Base-by-base conservation (phyloP, 2,329 filamentous ascomycete species). In the Torrubiellomyces zombiae region DNA sequence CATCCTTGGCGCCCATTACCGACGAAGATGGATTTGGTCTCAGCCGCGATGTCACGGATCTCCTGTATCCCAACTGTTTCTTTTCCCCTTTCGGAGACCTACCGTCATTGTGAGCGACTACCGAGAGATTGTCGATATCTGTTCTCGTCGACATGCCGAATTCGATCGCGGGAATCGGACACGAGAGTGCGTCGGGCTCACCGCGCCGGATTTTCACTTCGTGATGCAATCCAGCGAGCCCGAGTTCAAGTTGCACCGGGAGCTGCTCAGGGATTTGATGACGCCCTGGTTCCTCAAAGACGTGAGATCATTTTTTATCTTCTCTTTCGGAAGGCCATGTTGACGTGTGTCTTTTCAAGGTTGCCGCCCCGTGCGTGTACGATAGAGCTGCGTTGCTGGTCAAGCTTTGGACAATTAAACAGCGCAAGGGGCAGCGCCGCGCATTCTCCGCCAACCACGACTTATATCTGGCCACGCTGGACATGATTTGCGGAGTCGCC, bases 241-340 rank as follows among this genome's bases (percentile, higher is more conserved):
- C 3, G 35, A 40, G 6, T 48, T 45, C 32, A 49, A 42, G 32
- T 24, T 20, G 9, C 44, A 51, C 20, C 46, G 38, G 24, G 39
- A 45, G 20, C 38, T 55, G 3, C 30, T 52, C 4, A 37, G 40
- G 21, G 50, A 53, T 20, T 33, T 54, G 6, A 51, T 55, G 51
- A 38, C 47, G 3, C 44, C 48, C 0, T 35, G 25, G 7, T 54
- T 55, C 24, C 31, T 55, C 12, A 35, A 47, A 21, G 32, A 39
- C 29, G 39, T 42, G 27, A 21, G 24, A 16, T 10, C 14, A n/a
- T 20, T 9, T 28, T 12, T 16, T 7, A 4, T 6, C 9, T 23
- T 8, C 11, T 7, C 11, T 14, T 11, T 8, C 3, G 7, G 14
- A 9, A 9, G 5, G 10, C 5, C 8, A 16, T 16, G 14, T 18